These are phyloP conservation scores for Trichosporon ovoides DNA, from an alignment of 1,284 basidiomycete species.

Conservation along the genomic window DNA sequence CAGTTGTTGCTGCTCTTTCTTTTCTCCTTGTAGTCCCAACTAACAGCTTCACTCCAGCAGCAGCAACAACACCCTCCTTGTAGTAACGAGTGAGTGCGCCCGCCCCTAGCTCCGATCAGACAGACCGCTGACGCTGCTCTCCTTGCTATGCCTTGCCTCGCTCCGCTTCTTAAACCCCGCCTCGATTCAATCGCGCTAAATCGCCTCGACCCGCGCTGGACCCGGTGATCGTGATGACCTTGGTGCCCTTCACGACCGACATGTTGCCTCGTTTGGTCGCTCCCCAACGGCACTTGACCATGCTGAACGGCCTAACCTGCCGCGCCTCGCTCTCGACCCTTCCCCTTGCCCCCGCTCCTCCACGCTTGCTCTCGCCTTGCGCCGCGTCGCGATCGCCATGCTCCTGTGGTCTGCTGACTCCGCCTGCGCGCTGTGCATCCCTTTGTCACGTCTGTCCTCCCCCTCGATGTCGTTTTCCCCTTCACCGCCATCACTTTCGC, in stretches of 20 bases:
- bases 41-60: background rate
- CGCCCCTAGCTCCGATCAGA: no score
- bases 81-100: conserved; percentile 2
- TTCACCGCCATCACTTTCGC: background rate
- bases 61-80: background rate
- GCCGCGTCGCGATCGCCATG: no score
- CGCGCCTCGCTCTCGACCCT: background rate
- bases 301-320: no score
- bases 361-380: background rate
- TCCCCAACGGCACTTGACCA: no score
- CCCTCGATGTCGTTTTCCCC: conserved; percentile 1
- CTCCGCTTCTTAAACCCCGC: background rate
- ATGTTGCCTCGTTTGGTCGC: no score
- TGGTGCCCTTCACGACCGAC: background rate
- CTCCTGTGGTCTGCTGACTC: no score
- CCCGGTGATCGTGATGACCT: background rate
- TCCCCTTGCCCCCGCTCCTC: background rate
- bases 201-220: background rate
- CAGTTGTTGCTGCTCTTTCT: background rate
- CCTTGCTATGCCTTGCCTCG: no score
- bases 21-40: background rate
- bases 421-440: background rate
- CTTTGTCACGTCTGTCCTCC: no score
- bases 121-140: background rate
- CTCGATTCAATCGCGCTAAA: background rate